These are phyloP conservation scores for Vararia minispora DNA, from an alignment of 768 basidiomycete genomes.

Conservation along the genomic window DNA sequence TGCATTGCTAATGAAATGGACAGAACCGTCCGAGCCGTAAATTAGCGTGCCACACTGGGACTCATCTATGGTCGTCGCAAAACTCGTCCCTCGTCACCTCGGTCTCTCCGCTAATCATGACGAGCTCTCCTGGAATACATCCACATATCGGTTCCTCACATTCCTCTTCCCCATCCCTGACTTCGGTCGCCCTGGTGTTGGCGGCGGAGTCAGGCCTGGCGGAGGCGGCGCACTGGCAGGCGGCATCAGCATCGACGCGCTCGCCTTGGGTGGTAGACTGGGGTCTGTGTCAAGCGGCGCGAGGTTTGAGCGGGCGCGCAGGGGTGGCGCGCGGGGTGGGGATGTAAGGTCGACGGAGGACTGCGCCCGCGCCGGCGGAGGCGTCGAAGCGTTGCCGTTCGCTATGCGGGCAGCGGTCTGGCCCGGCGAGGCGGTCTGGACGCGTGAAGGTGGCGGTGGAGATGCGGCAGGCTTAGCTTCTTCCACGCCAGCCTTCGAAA, in stretches of 20 bases:
- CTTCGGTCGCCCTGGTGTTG: conserved; percentile 38
- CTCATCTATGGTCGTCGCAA: too few species aligned
- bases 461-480: conserved; percentile 41
- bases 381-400: conserved; percentile 22
- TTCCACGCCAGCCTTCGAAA: conserved; percentile 41
- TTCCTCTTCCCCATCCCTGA: conserved; percentile 66
- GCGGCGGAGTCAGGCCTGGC: conserved; percentile 27
- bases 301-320: conserved; percentile 56
- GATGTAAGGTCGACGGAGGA: conserved; percentile 56
- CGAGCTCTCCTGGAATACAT: conserved; percentile 63
- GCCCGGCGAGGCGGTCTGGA: conserved; percentile 79
- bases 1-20: too few species aligned
- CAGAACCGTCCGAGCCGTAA: too few species aligned
- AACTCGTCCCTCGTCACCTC: neutral
- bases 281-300: conserved; percentile 36
- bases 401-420: conserved; percentile 29
- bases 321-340: conserved; percentile 37
- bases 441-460: conserved; percentile 71
- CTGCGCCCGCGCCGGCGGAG: conserved; percentile 42
- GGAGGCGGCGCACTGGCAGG: conserved; percentile 22
- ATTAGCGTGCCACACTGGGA: neutral
- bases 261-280: conserved; percentile 15
- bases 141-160: conserved; percentile 77
- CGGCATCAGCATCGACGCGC: conserved; percentile 21
- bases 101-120: neutral